Evolutionary conservation across 148 eudicot species (phyloP), one percentile per base, ranked within the genome.

Genomic region (Nyssa sinensis): DNA sequence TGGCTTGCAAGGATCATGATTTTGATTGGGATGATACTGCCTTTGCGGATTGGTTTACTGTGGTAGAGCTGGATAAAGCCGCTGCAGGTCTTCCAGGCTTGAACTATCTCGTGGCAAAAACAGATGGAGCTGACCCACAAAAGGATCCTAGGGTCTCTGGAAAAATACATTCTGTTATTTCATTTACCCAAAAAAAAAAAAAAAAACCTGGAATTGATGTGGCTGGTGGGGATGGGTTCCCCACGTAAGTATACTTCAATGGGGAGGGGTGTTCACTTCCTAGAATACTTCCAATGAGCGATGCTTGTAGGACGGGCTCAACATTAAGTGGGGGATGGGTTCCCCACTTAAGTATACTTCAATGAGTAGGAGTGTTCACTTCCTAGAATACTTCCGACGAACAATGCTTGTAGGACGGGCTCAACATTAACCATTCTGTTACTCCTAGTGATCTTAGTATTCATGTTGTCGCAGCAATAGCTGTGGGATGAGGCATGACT

Each of bases 251-350:
- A 3, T 91, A 72, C 51, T 91, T 91, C 75, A 91, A 91, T 19
- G 96, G 96, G 34, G 93, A 89, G 28, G 96, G 89, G 80, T 91
- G 96, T 70, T 81, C 96, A 0, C 84, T 91, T 47, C 96, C 96
- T 2, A 68, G 47, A 7, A 67, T 82, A 28, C 73, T 89, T 74
- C 96, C 96, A 1, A 55, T 62, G 2, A 82, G 80, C 70, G 67
- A 81, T 80, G 80, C 86, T 35, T 33, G 67, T 30, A 69, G 75
- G 59, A 73, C 41, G 71, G 75, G n/a, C n/a, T n/a, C n/a, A n/a
- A n/a, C n/a, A n/a, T n/a, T n/a, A n/a, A n/a, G n/a, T n/a, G n/a
- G 83, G 91, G 5, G 89, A 86, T 65, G 93, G 96, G 10, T 91
- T 88, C 74, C 96, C 96, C 21, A 84, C 83, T 0, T 87, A 84